Evolutionary conservation across 1,284 basidiomycete species (phyloP), one percentile per base, ranked within the genome.

Genomic region (Peniophora sp.): DNA sequence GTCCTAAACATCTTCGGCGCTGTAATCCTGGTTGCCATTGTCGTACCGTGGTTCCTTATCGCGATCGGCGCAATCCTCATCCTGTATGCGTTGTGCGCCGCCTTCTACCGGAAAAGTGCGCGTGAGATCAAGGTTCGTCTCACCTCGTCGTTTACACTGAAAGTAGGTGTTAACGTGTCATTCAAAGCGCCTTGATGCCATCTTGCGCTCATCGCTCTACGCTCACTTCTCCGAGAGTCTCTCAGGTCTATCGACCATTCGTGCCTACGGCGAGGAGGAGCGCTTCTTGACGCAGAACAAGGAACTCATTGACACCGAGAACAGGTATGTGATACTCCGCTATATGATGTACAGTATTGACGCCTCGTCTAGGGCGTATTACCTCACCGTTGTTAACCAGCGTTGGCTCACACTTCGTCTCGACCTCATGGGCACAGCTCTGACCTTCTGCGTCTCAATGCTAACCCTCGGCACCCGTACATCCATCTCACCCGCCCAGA

Each of bases 221-320:
- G 82, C 89, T 6, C 90, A 93, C 65, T 92, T 94, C 64, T 85
- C 85, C 47, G 95, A 97, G 68, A 86, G 85, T n/a, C 73, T 96
- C 6, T 83, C 84, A 9, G 92, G 92, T 22, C 69, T 95, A 39
- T 76, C 87, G 1, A 95, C 92, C 1, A 92, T 95, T 49, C 81
- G 91, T 16, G 89, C 90, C 0, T 96, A 94, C 56, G 81, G 81
- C 12, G 85, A 86, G 61, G 65, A 72, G 2, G 69, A 77, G 3
- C 75, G 88, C 16, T 91, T 92, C 64, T 65, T 89, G 50, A 63
- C 68, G 20, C 78, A 83, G 47, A 89, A 89, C 62, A 73, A 79
- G 56, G 81, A 81, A 55, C 84, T 81, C 57, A 79, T 89, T 55
- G 89, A 92, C 63, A 71, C 87, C 24, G 85, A 92, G 65, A 80